Base-by-base conservation (phyloP, 2,329 filamentous ascomycete genomes). In the Hortaea sp. region DNA sequence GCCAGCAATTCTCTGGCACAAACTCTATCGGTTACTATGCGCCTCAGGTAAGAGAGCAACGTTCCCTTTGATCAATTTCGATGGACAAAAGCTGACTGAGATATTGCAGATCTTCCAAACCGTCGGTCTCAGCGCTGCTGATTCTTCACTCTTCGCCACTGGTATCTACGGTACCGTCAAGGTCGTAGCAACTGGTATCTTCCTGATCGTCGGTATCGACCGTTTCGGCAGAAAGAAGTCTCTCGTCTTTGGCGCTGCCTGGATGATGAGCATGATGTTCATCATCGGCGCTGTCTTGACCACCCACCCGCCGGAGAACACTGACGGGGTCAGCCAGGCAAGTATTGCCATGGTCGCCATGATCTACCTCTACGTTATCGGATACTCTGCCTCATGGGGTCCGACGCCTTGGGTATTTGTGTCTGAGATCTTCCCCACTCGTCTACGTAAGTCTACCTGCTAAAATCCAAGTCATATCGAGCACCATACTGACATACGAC, bases 271-370 rank as follows among this genome's bases (percentile, higher is more conserved):
- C 47, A 65, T 66, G 45, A 71, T 72, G 68, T 65, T 59, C 49
- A 65, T 66, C 50, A 65, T 66, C 39, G 64, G 59, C n/a, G 49
- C 52, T 29, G 50, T 56, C 13, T 49, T 57, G 0, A 51, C 50
- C 4, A 53, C 49, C 53, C 76, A 82, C 46, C 73, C 79, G 28
- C 73, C 79, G 42, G 66, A 74, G 50, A 80, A 80, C 0, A 58
- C 76, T 1, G 74, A 80, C 1, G 68, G 77, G 0, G 79, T 82
- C 5, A 82, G 82, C 40, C 4, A 10, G 4, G 52, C 78, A 0
- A 79, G 82, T 7, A 82, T 44, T 12, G 81, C 59, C 47, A 66
- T 65, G 41, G 69, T 75, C 42, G 67, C 70, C 6, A 74, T 76
- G 59, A 66, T 75, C 43, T 75, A 74, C 49, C 59, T 71, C 5